Conservation (phyloP, 1,284 basidiomycete species). For the Ganoderma leucocontextum region DNA sequence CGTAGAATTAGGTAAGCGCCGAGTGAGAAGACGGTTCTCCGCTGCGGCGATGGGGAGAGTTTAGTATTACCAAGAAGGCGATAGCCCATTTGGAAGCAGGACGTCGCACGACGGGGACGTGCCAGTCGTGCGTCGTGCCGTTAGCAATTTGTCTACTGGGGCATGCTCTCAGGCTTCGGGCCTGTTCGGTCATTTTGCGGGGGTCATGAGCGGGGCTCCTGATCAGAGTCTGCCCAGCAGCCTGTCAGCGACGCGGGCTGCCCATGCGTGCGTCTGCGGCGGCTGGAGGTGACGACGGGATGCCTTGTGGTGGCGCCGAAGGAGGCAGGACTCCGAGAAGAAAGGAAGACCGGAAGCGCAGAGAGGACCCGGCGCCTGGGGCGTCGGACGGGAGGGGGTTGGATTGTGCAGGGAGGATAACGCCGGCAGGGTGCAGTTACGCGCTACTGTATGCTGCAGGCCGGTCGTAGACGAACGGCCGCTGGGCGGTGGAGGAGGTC, state of each 20-base stretch:
- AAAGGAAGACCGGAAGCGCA: constrained; percentile 7
- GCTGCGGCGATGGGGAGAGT: constrained; percentile 32
- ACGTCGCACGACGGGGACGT: constrained; percentile 9
- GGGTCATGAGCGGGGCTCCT: not conserved
- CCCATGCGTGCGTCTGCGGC: constrained; percentile 4
- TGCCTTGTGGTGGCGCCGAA: constrained; percentile 5
- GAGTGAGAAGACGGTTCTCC: constrained; percentile 22
- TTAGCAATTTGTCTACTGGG: constrained; percentile 20
- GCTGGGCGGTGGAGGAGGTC: not conserved
- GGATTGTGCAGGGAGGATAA: constrained; percentile 13
- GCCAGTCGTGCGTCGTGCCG: constrained; percentile 14
- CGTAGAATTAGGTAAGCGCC: constrained; percentile 44
- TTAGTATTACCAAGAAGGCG: constrained; percentile 23
- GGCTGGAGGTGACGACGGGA: not conserved
- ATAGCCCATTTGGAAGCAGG: constrained; percentile 19
- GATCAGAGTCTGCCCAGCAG: not conserved
- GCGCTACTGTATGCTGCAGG: not conserved
- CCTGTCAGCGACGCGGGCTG: constrained; percentile 5
- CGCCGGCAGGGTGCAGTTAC: constrained; percentile 3
- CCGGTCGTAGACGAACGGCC: not conserved
- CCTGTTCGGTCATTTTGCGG: constrained; percentile 1
- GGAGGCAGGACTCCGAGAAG: constrained; percentile 8
- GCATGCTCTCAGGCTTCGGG: constrained; percentile 1
- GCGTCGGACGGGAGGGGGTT: constrained; percentile 6
- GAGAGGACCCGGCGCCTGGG: constrained; percentile 9